A percentile compares a stretch with the other conserved stretches of the same genome.
Conservation (phyloP, 495 filamentous ascomycete genomes). For the Paragyromitra xinjiangensis region DNA sequence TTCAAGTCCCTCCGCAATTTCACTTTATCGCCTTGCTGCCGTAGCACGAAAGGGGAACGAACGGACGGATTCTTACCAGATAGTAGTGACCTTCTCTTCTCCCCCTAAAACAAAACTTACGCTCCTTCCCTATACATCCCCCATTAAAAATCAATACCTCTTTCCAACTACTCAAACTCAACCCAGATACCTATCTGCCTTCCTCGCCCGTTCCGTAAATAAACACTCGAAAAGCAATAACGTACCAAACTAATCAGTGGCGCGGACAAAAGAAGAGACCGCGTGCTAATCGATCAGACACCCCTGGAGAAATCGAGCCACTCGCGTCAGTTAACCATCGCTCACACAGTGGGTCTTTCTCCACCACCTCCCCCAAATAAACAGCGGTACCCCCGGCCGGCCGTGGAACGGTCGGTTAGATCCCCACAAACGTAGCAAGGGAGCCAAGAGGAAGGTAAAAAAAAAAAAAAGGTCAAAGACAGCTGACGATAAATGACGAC, state of each 20-base stretch:
- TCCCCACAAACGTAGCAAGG: conserved; percentile 44
- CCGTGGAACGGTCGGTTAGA: conserved; percentile 31
- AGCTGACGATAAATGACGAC: conserved; percentile 38
- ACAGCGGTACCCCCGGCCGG: conserved; percentile 38
- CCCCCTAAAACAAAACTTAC: conserved; percentile 5
- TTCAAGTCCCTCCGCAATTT: conserved; percentile 37
- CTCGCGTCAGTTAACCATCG: conserved; percentile 36
- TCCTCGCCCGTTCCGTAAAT: conserved; percentile 25
- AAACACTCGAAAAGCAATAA: conserved; percentile 24
- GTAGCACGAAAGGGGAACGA: conserved; percentile 23
- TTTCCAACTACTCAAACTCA: conserved; percentile 5
- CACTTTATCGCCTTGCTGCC: conserved; percentile 38
- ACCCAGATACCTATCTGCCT: conserved; percentile 22
- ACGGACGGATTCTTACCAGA: conserved; percentile 34
- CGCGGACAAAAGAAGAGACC: conserved; percentile 29
- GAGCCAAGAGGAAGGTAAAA: conserved; percentile 13
- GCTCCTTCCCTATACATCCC: conserved; percentile 42
- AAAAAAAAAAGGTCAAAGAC: conserved; percentile 28
- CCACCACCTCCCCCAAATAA: conserved; percentile 9
- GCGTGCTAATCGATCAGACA: conserved; percentile 29
- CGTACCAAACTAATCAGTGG: conserved; percentile 43
- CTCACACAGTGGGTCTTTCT: conserved; percentile 26
- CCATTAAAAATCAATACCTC: conserved; percentile 27
- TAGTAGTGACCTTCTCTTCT: conserved; percentile 11
- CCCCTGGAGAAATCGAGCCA: conserved; percentile 43